Evolutionary conservation across 2,329 filamentous ascomycete genomes (phyloP), one percentile per base, ranked within the genome.

Genomic region (Talaromyces funiculosus): DNA sequence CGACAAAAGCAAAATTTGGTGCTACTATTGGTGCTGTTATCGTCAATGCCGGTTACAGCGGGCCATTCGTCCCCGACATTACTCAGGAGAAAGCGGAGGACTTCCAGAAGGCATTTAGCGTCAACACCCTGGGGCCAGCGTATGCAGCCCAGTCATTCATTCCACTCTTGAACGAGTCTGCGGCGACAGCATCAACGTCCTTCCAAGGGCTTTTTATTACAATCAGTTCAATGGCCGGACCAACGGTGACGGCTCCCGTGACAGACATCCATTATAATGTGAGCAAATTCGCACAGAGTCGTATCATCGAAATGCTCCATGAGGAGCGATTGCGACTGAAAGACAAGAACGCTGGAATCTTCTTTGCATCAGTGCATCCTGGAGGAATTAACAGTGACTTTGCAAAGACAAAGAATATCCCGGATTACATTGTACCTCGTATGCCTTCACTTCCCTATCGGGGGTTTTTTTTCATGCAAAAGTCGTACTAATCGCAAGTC

Each of bases 111-210:
- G 71, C 73, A 0, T 73, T 77, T 20, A 64, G 71, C 31, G 68
- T 75, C 4, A 76, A 77, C 59, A 68, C 71, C 0, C 62, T 76
- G 16, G 74, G 75, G 0, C 73, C 73, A 5, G 77, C 74, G 62
- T 68, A 71, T 26, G 68, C 71, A 2, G 71, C 71, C 9, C 72
- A 75, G 33, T 67, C 73, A 57, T 71, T 77, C 16, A 62, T 77
- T 37, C 57, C 73, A 64, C 53, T 72, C 60, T 63, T 71, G 64
- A 45, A 65, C 60, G 8, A 63, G 66, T 31, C 63, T 64, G 68
- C 66, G 10, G 66, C 65, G 0, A 71, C 67, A 54, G 24, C 22
- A 18, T 33, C 54, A 43, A 35, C 40, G 7, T 37, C 38, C n/a
- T 43, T 38, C n/a, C 54, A 35, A n/a, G 31, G 58, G 4, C 62